phyloP scores from a whole-genome alignment of 148 eudicot species.

The Fagopyrum tataricum region DNA sequence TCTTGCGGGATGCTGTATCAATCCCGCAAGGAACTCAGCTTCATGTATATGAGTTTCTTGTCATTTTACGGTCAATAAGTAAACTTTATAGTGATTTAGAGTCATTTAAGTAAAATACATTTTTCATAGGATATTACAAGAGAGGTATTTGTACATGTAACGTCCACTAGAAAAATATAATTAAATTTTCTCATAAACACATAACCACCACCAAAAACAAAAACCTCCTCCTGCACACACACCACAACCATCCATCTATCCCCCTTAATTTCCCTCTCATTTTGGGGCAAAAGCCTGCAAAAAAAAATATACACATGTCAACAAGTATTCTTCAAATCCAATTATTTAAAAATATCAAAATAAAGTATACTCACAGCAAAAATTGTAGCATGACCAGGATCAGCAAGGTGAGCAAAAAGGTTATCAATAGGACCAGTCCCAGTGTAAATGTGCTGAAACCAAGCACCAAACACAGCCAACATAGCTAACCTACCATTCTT shows the following conservation, averaged over 20 bases:
- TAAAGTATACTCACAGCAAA: slow-evolving; percentile 64
- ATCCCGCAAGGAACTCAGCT: no score
- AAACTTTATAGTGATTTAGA: neutral
- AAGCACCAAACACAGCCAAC: slow-evolving; percentile 97
- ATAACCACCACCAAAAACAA: neutral
- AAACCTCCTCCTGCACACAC: slow-evolving; percentile 8
- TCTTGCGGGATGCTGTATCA: no score
- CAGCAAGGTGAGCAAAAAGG: slow-evolving; percentile 95
- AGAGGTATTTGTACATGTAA: slow-evolving; percentile 17
- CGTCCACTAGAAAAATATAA: slow-evolving; percentile 9
- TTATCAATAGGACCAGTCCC: slow-evolving; percentile 93
- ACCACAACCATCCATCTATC: slow-evolving; percentile 6
- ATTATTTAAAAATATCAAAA: neutral
- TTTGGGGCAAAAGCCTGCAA: slow-evolving; percentile 83
- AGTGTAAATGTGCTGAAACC: slow-evolving; percentile 95
- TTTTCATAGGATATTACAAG: slow-evolving; percentile 3
- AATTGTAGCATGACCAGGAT: slow-evolving; percentile 96
- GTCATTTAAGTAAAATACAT: neutral
- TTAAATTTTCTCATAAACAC: slow-evolving; percentile 10
- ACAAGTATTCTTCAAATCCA: neutral
- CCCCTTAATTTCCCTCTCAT: slow-evolving; percentile 15
- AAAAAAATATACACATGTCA: neutral
- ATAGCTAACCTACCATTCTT: slow-evolving; percentile 95
- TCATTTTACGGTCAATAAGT: no score
- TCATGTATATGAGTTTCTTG: no score